A percentile compares a stretch with the other conserved stretches of the same genome.
phyloP scores from a whole-genome alignment of 331 rosid species.

The Cucumis variabilis region DNA sequence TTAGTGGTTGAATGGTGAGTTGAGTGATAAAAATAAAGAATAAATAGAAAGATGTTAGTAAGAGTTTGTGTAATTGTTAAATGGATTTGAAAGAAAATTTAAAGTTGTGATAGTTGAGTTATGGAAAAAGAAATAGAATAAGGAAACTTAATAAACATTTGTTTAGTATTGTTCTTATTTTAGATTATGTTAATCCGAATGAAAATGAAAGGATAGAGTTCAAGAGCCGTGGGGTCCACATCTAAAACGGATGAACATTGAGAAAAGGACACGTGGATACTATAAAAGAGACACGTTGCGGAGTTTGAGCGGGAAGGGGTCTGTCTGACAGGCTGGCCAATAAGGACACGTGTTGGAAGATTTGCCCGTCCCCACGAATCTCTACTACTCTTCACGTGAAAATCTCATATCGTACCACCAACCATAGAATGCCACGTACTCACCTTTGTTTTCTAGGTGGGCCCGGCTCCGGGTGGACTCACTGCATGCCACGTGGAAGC shows the following conservation, averaged over 20 bases:
- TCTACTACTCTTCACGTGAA: neutral
- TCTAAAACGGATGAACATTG: neutral
- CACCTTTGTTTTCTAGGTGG: neutral
- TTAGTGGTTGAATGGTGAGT: too few relatives aligned
- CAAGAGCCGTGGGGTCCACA: neutral
- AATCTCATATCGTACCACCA: neutral
- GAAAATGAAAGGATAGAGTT: neutral
- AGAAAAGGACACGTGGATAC: neutral
- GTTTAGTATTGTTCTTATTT: too few relatives aligned
- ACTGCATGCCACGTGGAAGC: neutral
- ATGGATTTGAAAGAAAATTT: neutral
- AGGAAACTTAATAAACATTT: too few relatives aligned
- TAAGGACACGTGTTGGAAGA: neutral
- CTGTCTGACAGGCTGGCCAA: neutral
- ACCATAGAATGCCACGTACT: neutral
- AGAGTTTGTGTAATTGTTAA: neutral
- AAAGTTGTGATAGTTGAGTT: too few relatives aligned
- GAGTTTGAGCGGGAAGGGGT: neutral
- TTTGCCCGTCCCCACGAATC: conserved; percentile 27
- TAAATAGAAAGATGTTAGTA: too few relatives aligned
- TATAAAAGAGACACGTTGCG: neutral
- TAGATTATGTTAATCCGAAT: neutral
- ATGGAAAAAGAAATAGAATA: too few relatives aligned
- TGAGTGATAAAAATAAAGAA: too few relatives aligned
- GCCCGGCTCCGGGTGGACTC: neutral